phyloP scores from a whole-genome alignment of 2,329 filamentous ascomycete genomes.

The Ophiosphaerella herpotricha region DNA sequence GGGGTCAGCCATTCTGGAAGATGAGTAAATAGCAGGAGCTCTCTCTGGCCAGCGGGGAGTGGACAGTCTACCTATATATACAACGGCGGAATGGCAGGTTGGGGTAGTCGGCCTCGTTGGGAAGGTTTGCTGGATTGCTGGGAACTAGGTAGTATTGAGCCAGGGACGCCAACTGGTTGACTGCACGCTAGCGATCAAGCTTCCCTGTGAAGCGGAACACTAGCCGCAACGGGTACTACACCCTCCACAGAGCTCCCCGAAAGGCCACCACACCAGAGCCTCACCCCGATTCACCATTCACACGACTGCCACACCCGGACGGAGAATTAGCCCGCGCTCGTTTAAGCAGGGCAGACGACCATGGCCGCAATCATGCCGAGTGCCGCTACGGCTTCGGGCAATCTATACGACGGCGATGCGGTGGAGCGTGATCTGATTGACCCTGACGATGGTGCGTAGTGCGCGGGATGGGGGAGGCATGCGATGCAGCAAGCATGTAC shows the following conservation, averaged over 20 bases:
- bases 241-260: conserved; percentile 18
- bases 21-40: conserved; percentile 1
- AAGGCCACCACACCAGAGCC: conserved; percentile 30
- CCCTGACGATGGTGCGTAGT: conserved; percentile 55
- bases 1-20: conserved; percentile 50
- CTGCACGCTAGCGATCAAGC: conserved; percentile 24
- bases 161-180: conserved; percentile 28
- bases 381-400: conserved; percentile 40
- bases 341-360: conserved; percentile 25
- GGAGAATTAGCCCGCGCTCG: conserved; percentile 30
- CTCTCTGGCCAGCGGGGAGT: conserved; percentile 9
- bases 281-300: conserved; percentile 31
- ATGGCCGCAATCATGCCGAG: conserved; percentile 55
- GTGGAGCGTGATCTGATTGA: conserved; percentile 58
- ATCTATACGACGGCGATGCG: conserved; percentile 52
- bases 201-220: conserved; percentile 28
- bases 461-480: conserved; percentile 7
- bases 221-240: conserved; percentile 26
- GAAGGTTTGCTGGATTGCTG: conserved; percentile 24
- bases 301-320: conserved; percentile 27
- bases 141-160: conserved; percentile 28
- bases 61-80: conserved; percentile 18
- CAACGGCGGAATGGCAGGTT: conserved; percentile 10
- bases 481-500: conserved; percentile 4
- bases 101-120: conserved; percentile 13